Evolutionary conservation across 2,329 filamentous ascomycete genomes (phyloP), one percentile per base, ranked within the genome.

Genomic region (Davidsoniella neocaledoniae): DNA sequence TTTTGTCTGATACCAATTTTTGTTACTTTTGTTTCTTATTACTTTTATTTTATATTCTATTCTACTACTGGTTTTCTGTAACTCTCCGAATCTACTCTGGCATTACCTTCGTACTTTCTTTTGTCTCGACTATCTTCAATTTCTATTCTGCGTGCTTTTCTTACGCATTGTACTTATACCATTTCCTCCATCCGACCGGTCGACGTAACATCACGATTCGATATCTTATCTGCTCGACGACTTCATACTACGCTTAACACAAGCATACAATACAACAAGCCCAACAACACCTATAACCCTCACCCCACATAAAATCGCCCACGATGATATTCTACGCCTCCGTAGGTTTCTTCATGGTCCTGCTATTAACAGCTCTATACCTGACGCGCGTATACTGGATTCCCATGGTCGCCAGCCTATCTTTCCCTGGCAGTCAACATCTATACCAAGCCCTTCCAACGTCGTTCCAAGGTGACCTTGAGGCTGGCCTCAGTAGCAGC

Each of bases 271-370:
- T 45, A 29, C 21, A 9, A 12, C 23, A 29, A 46, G 36, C 37
- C 38, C 38, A 26, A n/a, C 8, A 8, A 3, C n/a, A 8, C 14
- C 38, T 16, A 40, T 38, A 46, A 17, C 25, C 38, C 23, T 8
- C 37, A n/a, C 29, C 8, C 23, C 26, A 17, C 21, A 5, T 23
- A 1, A 5, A 23, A 16, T 16, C 39, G 19, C 19, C 26, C 58
- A 62, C 66, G 58, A 94, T 93, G 86, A 91, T 88, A 69, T 63
- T 93, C 55, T 76, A 94, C 67, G 94, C 87, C 69, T 79, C 76
- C 58, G 63, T 88, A 56, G 77, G 77, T 60, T 74, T 94, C 62
- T 64, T 81, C 57, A 72, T 83, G 61, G 71, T 94, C 59, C 61
- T 88, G 57, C 60, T 74, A 56, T 81, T 79, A 53, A 91, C 86